Conservation (phyloP, 2,329 filamentous ascomycete genomes). For the Sporothrix pallida region DNA sequence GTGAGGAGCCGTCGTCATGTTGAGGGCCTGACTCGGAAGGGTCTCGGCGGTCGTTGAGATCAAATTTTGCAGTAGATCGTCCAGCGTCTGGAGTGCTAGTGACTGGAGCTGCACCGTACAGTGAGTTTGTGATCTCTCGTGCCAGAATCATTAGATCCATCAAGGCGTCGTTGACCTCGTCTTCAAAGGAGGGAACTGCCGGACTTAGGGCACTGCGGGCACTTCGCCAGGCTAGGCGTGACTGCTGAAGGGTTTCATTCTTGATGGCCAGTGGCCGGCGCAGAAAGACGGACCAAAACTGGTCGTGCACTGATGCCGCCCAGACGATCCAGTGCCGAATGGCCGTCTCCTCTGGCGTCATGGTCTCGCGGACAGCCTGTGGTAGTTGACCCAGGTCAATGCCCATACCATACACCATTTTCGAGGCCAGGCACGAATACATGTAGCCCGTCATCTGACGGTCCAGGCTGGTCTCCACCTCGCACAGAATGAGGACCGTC, state of each 20-base stretch:
- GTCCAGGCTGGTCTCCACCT: slow-evolving; percentile 32
- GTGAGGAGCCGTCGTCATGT: background rate
- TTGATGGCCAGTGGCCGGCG: slow-evolving; percentile 32
- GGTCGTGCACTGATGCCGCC: slow-evolving; percentile 34
- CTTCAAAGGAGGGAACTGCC: slow-evolving; percentile 20
- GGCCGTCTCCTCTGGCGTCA: slow-evolving; percentile 28
- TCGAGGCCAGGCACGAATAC: slow-evolving; percentile 33
- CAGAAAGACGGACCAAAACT: slow-evolving; percentile 32
- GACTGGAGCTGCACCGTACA: slow-evolving; percentile 16
- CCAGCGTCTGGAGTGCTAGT: background rate
- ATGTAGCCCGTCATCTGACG: slow-evolving; percentile 35
- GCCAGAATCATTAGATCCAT: slow-evolving; percentile 34
- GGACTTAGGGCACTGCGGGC: background rate
- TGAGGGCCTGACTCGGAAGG: background rate
- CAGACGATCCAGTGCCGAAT: slow-evolving; percentile 35
- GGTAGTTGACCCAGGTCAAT: slow-evolving; percentile 28
- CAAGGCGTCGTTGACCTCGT: slow-evolving; percentile 32
- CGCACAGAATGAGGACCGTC: slow-evolving; percentile 34
- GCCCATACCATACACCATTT: slow-evolving; percentile 32
- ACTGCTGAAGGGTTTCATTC: slow-evolving; percentile 25
- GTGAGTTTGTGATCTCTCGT: slow-evolving; percentile 29
- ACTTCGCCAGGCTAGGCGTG: slow-evolving; percentile 29
- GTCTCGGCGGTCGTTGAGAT: background rate
- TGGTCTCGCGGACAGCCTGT: background rate
- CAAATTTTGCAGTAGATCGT: background rate